These are phyloP conservation scores for Penicillium sclerotigenum DNA, from an alignment of 2,329 filamentous ascomycete species.

Conservation along the genomic window DNA sequence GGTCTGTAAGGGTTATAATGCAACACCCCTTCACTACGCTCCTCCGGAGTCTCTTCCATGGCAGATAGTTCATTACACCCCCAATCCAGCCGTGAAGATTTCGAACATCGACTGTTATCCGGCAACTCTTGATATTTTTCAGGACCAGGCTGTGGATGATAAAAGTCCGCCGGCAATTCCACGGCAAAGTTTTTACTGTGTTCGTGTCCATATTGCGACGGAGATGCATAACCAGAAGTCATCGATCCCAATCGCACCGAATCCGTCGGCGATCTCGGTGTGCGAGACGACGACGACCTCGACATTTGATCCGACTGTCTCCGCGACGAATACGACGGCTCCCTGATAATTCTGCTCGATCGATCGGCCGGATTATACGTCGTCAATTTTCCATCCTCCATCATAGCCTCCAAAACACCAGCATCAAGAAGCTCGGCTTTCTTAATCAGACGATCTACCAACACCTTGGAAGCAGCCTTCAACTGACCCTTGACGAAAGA, in stretches of 20 bases:
- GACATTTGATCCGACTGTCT: constrained; percentile 4
- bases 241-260: not conserved
- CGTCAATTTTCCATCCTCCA: constrained; percentile 21
- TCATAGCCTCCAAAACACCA: constrained; percentile 18
- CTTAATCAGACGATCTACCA: constrained; percentile 63
- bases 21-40: not conserved
- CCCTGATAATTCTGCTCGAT: not conserved
- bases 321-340: not conserved
- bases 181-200: not conserved
- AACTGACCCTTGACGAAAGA: constrained; percentile 79
- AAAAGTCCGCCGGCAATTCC: constrained; percentile 16
- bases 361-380: constrained; percentile 21
- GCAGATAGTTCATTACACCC: not conserved
- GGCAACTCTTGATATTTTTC: constrained; percentile 2
- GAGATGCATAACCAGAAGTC: not conserved
- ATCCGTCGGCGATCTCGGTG: constrained; percentile 1
- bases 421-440: constrained; percentile 46
- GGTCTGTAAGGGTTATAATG: not conserved
- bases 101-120: not conserved
- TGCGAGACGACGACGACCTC: not conserved
- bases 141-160: not conserved
- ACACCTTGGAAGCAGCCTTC: constrained; percentile 67
- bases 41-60: not conserved
- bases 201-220: not conserved
- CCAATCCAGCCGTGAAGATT: not conserved